A percentile compares a stretch with the other conserved stretches of the same genome.
Conservation (phyloP, 2,329 filamentous ascomycete species). For the Incumbomyces delicatus region DNA sequence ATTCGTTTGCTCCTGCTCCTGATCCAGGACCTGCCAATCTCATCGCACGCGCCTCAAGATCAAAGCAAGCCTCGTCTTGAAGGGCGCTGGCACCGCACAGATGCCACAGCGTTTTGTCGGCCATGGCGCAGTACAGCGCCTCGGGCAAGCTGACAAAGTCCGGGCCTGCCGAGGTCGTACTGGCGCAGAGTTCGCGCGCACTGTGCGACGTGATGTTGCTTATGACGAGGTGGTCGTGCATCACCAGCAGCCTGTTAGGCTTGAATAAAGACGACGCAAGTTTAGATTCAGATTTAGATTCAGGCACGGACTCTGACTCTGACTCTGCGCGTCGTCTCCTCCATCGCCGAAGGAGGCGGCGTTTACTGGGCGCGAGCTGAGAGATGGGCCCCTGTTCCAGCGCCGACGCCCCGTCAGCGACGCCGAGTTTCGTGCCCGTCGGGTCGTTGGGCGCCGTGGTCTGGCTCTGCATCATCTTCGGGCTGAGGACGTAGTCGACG, state of each 20-base stretch:
- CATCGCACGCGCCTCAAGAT: neutral
- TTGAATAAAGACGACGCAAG: no score
- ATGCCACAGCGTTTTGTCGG: slow-evolving; percentile 4
- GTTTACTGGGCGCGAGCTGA: neutral
- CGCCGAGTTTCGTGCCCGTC: slow-evolving; percentile 2
- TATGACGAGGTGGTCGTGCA: neutral
- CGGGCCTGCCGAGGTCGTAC: slow-evolving; percentile 1
- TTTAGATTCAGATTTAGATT: no score
- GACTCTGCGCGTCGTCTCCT: no score
- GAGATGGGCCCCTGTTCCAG: neutral
- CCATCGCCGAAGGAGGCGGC: neutral
- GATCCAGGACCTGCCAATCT: no score
- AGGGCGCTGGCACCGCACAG: neutral
- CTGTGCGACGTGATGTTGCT: neutral
- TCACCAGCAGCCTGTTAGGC: no score
- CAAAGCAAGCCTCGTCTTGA: neutral
- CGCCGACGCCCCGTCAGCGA: neutral
- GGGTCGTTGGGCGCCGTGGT: slow-evolving; percentile 1
- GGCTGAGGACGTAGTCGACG: neutral
- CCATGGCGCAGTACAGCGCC: slow-evolving; percentile 7
- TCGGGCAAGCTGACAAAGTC: slow-evolving; percentile 1
- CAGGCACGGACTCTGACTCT: no score
- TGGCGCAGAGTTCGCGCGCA: slow-evolving; percentile 1
- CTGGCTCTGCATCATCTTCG: slow-evolving; percentile 1
- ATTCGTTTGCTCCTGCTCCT: no score